phyloP scores from a whole-genome alignment of 1,284 basidiomycete genomes.

The Heterobasidion parviporum region DNA sequence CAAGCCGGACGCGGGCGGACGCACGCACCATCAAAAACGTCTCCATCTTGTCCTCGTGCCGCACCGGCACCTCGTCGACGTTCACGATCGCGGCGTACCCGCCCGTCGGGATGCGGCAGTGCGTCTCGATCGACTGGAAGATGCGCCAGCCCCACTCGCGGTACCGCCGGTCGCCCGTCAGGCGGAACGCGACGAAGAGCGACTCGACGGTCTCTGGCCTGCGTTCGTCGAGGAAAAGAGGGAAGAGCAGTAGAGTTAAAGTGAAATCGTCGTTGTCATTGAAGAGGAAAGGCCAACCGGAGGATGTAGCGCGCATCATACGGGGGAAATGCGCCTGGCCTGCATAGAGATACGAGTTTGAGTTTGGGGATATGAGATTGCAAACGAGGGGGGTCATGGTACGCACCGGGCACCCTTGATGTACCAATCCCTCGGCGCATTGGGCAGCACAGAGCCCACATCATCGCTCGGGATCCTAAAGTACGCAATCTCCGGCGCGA shows the following conservation, averaged over 20 bases:
- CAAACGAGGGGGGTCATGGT: neutral
- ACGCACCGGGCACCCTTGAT: conserved; percentile 69
- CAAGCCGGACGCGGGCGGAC: neutral
- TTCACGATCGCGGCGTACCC: conserved; percentile 84
- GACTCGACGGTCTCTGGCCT: conserved; percentile 95
- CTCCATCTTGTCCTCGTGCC: conserved; percentile 87
- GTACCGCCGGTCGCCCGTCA: conserved; percentile 80
- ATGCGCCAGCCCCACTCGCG: conserved; percentile 85
- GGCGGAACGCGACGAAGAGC: conserved; percentile 80
- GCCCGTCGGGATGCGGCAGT: conserved; percentile 68
- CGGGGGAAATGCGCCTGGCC: conserved; percentile 39
- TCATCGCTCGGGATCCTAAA: conserved; percentile 55
- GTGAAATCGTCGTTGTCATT: neutral
- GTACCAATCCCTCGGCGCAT: conserved; percentile 69
- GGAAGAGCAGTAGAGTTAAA: neutral
- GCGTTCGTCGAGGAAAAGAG: neutral
- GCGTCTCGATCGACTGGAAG: conserved; percentile 83
- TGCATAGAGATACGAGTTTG: conserved; percentile 15
- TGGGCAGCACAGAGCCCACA: conserved; percentile 24
- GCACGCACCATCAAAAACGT: conserved; percentile 79
- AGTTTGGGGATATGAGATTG: neutral
- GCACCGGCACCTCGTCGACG: conserved; percentile 67
- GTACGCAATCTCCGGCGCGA: conserved; percentile 80
- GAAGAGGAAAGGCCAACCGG: conserved; percentile 32
- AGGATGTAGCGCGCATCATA: conserved; percentile 91